phyloP scores from a whole-genome alignment of 345 rosid genomes.

The Brassica nigra region DNA sequence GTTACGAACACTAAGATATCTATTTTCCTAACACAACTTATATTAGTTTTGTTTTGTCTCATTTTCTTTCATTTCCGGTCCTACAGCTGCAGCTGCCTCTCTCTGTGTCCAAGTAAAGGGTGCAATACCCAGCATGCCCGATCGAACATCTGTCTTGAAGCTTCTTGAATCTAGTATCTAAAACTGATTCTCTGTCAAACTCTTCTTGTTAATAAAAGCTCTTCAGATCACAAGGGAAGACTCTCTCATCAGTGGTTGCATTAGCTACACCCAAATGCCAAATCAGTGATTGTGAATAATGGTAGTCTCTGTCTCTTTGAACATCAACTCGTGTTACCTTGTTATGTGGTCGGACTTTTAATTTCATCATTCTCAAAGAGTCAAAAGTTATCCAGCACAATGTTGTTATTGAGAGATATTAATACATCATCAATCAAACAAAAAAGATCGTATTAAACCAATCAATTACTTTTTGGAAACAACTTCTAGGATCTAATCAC shows the following conservation, averaged over 20 bases:
- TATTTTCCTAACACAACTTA: neutral
- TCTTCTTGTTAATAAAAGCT: constrained; percentile 5
- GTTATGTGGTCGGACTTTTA: too few species aligned
- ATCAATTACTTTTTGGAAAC: neutral
- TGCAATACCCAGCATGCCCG: constrained; percentile 95
- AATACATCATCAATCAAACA: neutral
- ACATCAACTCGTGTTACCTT: too few species aligned
- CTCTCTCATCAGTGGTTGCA: constrained; percentile 7
- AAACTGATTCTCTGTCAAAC: neutral
- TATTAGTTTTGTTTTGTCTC: constrained; percentile 1
- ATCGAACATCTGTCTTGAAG: constrained; percentile 59
- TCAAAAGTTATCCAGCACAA: neutral
- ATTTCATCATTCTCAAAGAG: neutral
- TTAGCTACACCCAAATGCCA: neutral
- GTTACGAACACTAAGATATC: neutral
- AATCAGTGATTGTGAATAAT: constrained; percentile 3
- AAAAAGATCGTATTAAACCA: neutral
- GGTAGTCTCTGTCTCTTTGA: neutral
- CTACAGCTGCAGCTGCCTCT: constrained; percentile 94
- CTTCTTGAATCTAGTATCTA: constrained; percentile 51
- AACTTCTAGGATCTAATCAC: neutral
- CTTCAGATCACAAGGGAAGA: constrained; percentile 12
- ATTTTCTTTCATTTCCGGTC: neutral
- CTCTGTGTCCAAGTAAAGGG: constrained; percentile 95
- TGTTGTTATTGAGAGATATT: neutral